These are phyloP conservation scores for Colletotrichum camelliae DNA, from an alignment of 2,329 filamentous ascomycete species.

Conservation along the genomic window DNA sequence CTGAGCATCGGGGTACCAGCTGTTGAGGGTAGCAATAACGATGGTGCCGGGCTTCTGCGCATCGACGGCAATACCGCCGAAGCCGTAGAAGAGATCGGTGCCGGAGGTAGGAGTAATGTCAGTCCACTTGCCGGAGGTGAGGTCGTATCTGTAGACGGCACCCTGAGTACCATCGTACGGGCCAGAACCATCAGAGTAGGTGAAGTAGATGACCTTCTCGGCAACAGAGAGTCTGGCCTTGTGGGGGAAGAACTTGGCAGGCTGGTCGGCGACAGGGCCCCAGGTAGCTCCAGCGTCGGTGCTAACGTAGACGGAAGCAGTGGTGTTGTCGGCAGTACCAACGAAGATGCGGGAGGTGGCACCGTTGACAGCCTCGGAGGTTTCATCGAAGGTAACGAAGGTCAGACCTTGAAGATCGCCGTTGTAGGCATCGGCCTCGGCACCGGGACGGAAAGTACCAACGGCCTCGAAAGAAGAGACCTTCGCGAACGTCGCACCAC, in stretches of 20 bases:
- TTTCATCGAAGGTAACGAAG: slow-evolving; percentile 62
- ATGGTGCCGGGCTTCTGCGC: slow-evolving; percentile 59
- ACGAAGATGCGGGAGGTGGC: slow-evolving; percentile 63
- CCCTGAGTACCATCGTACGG: slow-evolving; percentile 62
- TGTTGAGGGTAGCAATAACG: slow-evolving; percentile 62
- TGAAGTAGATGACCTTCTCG: slow-evolving; percentile 55
- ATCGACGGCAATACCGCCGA: slow-evolving; percentile 61
- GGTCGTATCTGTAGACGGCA: slow-evolving; percentile 60
- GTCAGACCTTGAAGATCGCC: slow-evolving; percentile 48
- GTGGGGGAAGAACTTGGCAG: slow-evolving; percentile 57
- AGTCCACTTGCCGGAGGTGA: slow-evolving; percentile 52
- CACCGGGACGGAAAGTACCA: slow-evolving; percentile 55
- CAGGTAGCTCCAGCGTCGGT: slow-evolving; percentile 59
- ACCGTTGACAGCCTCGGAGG: slow-evolving; percentile 47
- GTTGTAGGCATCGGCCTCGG: slow-evolving; percentile 46
- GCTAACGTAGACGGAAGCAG: slow-evolving; percentile 58
- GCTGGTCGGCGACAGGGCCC: slow-evolving; percentile 55
- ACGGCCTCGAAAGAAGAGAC: slow-evolving; percentile 59
- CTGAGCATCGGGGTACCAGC: slow-evolving; percentile 64
- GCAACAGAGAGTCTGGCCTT: slow-evolving; percentile 55
- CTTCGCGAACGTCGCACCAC: slow-evolving; percentile 50
- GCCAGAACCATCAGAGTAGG: slow-evolving; percentile 59
- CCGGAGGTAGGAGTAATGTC: slow-evolving; percentile 61
- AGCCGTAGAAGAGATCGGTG: slow-evolving; percentile 54
- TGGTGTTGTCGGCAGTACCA: slow-evolving; percentile 57